Evolutionary conservation across 768 basidiomycete species (phyloP).

Genomic region (Pisolithus marmoratus): DNA sequence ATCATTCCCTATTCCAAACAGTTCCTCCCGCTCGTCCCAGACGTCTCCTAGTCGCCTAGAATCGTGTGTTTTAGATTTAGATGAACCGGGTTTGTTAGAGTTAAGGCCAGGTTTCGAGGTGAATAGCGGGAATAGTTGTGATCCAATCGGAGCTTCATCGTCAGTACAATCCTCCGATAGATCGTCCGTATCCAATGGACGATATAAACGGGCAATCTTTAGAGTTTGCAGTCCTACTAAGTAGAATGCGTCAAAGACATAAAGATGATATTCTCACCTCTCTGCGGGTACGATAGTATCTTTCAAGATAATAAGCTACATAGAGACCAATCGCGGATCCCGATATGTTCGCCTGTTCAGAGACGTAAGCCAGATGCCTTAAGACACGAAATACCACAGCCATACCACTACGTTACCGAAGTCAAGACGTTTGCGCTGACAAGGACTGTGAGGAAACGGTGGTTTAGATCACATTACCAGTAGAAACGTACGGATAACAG

Average conservation of each 20-base stretch:
- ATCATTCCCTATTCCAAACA: slow-evolving; percentile 63
- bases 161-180: slow-evolving; percentile 40
- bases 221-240: neutral
- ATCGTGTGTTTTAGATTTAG: slow-evolving; percentile 27
- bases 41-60: slow-evolving; percentile 47
- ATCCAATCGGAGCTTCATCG: slow-evolving; percentile 41
- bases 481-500: slow-evolving; percentile 55
- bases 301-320: slow-evolving; percentile 61
- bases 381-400: slow-evolving; percentile 9
- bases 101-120: slow-evolving; percentile 7
- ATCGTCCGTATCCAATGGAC: slow-evolving; percentile 53
- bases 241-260: neutral
- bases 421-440: slow-evolving; percentile 66
- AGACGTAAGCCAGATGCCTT: slow-evolving; percentile 6
- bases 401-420: slow-evolving; percentile 66
- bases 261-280: slow-evolving; percentile 44
- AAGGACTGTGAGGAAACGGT: slow-evolving; percentile 2
- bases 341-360: slow-evolving; percentile 64
- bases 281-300: slow-evolving; percentile 70
- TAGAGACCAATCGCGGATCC: slow-evolving; percentile 69
- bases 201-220: slow-evolving; percentile 75
- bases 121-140: slow-evolving; percentile 58
- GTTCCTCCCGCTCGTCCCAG: slow-evolving; percentile 76
- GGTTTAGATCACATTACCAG: neutral
- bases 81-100: slow-evolving; percentile 13